phyloP scores from a whole-genome alignment of 106 monocot species.

The Iris macrosiphon region DNA sequence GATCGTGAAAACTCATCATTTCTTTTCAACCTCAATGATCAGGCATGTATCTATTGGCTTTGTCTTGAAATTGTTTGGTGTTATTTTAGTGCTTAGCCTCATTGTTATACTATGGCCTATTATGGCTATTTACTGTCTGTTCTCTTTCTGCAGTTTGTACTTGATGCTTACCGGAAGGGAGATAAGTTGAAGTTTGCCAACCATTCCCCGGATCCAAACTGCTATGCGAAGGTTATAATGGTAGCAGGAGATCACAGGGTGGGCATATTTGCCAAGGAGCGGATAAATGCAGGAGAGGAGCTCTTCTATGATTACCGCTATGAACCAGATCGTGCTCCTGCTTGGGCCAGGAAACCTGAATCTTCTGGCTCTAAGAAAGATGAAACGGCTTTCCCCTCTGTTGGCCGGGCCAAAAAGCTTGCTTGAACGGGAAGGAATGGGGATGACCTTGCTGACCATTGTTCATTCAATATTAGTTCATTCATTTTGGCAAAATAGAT shows the following conservation, averaged over 20 bases:
- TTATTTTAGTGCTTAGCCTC: background rate
- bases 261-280: conserved; percentile 93
- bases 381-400: conserved; percentile 32
- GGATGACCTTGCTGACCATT: too few species aligned
- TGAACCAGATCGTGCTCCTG: conserved; percentile 87
- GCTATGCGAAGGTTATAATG: conserved; percentile 99
- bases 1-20: conserved; percentile 98
- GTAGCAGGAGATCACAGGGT: conserved; percentile 97
- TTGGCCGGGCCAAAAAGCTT: conserved; percentile 88
- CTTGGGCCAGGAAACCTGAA: conserved; percentile 94
- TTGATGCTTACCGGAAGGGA: conserved; percentile 90
- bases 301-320: conserved; percentile 97
- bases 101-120: background rate
- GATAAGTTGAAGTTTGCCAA: conserved; percentile 97
- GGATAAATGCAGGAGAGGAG: conserved; percentile 86
- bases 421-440: conserved; percentile 38
- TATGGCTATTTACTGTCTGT: background rate
- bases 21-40: conserved; percentile 97
- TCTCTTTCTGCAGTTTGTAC: conserved; percentile 73
- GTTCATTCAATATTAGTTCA: too few species aligned
- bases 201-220: conserved; percentile 95
- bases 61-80: background rate
- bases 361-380: conserved; percentile 55
- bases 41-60: conserved; percentile 23
- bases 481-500: too few species aligned